Evolutionary conservation across 441 rosid genomes (phyloP), one percentile per base, ranked within the genome.

Genomic region (Jatropha multifida): DNA sequence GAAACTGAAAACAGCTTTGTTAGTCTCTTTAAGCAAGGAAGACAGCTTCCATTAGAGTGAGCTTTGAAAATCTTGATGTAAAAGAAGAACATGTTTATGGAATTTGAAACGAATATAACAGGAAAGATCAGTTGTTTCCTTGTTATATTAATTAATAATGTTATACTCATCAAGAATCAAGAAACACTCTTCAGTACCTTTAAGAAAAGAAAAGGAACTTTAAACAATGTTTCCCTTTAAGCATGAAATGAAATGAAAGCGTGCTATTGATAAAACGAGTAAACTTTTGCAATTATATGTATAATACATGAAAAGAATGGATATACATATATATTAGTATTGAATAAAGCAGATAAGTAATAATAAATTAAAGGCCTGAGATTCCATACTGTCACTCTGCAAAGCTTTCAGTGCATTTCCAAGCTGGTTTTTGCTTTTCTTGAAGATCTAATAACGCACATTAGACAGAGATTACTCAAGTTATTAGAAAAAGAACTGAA

Each of bases 391-490:
- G 8, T 56, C 14, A 18, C 17, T 1, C 76, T 81, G 72, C 18
- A 75, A 73, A 49, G 74, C 78, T 73, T 81, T 76, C 78, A 74
- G 66, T 79, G 78, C 76, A 44, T 78, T 73, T 73, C 74, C 73
- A 68, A 64, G 84, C 77, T 78, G 81, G 58, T 56, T 40, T 52
- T n/a, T 17, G 14, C 67, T 4, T 67, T 64, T 38, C 41, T 55
- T 69, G 41, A 49, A 67, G 70, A 72, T 61, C 79, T 68, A 75
- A 67, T 59, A 27, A 18, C 23, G 20, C 56, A 13, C 18, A 41
- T 68, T 66, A 66, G 51, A 70, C 60, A 23, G 38, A 68, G 59
- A 63, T 38, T 37, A 20, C 68, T 73, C 9, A 80, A 74, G 38
- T 67, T 23, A 71, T 72, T 38, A 54, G 51, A 20, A 51, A 51